Conservation (phyloP, 2,329 filamentous ascomycete genomes). For the Alternaria gansuensis region DNA sequence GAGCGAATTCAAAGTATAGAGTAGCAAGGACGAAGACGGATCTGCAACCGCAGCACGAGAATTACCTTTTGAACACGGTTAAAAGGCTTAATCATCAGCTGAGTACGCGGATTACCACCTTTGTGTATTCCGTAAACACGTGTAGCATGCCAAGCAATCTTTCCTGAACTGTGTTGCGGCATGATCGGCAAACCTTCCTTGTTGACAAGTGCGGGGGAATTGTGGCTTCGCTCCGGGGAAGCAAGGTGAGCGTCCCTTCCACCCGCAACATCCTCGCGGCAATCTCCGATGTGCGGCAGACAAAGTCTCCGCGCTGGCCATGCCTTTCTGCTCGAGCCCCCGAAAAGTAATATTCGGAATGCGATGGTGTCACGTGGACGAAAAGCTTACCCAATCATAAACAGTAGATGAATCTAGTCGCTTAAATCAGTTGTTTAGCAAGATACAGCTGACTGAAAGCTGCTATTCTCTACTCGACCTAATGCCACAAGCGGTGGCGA, state of each 20-base stretch:
- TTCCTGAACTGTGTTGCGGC: background rate
- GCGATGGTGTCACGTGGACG: background rate
- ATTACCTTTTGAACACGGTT: background rate
- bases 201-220: slow-evolving; percentile 20
- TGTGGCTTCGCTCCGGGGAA: slow-evolving; percentile 16
- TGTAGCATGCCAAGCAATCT: slow-evolving; percentile 5
- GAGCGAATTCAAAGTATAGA: background rate
- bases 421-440: no score
- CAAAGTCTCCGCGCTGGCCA: background rate
- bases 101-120: slow-evolving; percentile 14
- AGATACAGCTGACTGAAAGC: no score
- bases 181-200: slow-evolving; percentile 26
- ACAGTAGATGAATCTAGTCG: no score
- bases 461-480: no score
- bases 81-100: slow-evolving; percentile 4
- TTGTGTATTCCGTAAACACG: slow-evolving; percentile 12
- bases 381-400: background rate
- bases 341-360: background rate
- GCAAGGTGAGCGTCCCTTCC: slow-evolving; percentile 3
- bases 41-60: background rate
- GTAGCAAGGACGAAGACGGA: background rate
- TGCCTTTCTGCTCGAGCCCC: background rate
- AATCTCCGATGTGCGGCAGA: slow-evolving; percentile 1
- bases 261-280: slow-evolving; percentile 13
- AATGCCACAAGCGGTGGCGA: no score